Evolutionary conservation across 2,329 filamentous ascomycete species (phyloP), one percentile per base, ranked within the genome.

Genomic region (Tothia fuscella): DNA sequence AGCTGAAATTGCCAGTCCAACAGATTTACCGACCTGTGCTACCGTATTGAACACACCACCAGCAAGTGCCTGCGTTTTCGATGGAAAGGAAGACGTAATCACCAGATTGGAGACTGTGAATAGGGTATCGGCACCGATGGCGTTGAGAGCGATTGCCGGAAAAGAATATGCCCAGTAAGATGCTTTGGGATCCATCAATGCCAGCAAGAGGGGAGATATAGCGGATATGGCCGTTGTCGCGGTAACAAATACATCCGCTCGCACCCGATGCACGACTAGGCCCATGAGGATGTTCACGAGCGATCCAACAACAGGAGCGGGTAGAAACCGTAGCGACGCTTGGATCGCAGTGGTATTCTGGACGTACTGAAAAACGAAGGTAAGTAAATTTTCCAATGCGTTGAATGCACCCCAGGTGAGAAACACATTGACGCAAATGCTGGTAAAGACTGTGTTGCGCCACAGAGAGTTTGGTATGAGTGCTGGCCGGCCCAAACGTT

Each of bases 381-480:
- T 65, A 6, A 57, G 53, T 12, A 62, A 55, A 45, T 60, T 54
- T 46, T 60, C 61, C 10, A 57, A 51, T 4, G 56, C 54, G 3
- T 59, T 62, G 9, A 55, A 59, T 1, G 59, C 63, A 28, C 57
- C 54, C 54, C 57, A 60, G 5, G 53, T 57, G 7, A 63, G 44
- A 44, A 64, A 57, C 4, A 65, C 56, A 31, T 48, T 69, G 3
- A 68, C 48, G 49, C 76, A 80, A 16, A 76, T 67, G 22, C 58
- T 64, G 0, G 71, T 67, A 49, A 80, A 80, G 3, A 68, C 56
- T 0, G 56, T 53, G 34, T 74, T 77, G 13, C 58, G 64, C 76
- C 76, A 80, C 0, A 80, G 56, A 0, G 66, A 68, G 51, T 80
- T 79, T 0, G 76, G 76, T 16, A 80, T 78, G 5, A 80, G 53